A percentile compares a stretch with the other conserved stretches of the same genome.
Conservation (phyloP, 2,329 filamentous ascomycete genomes). For the Apiospora malaysiana region DNA sequence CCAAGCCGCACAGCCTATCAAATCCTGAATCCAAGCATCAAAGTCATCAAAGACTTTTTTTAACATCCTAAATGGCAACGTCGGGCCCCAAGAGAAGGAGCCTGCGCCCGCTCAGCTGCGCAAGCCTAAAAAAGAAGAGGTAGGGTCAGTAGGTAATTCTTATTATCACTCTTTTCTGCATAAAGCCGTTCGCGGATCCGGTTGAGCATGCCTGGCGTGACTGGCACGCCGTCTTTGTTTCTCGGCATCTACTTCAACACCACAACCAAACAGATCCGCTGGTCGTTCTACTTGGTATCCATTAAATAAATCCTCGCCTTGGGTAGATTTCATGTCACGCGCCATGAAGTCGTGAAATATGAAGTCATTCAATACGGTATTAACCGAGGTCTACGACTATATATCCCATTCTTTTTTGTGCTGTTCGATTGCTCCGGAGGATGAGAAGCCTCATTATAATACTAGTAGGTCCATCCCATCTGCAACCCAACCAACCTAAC, state of each 20-base stretch:
- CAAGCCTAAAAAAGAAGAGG: constrained; percentile 29
- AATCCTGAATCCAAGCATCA: constrained; percentile 36
- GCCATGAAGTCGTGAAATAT: constrained; percentile 35
- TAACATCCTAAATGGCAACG: constrained; percentile 36
- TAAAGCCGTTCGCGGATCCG: constrained; percentile 37
- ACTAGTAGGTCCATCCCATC: neutral
- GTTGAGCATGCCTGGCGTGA: constrained; percentile 23
- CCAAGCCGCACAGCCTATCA: constrained; percentile 50
- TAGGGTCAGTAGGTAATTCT: constrained; percentile 31
- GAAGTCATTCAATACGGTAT: constrained; percentile 9
- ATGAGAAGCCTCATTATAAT: constrained; percentile 2
- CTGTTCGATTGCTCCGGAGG: neutral
- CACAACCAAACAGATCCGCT: constrained; percentile 37
- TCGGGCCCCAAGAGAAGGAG: constrained; percentile 28
- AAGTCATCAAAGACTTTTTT: constrained; percentile 18
- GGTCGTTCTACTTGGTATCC: constrained; percentile 38
- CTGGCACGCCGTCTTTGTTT: constrained; percentile 30
- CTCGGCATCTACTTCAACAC: constrained; percentile 23
- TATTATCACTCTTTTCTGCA: constrained; percentile 31
- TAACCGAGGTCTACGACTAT: constrained; percentile 18
- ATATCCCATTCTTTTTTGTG: constrained; percentile 17
- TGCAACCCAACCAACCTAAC: neutral
- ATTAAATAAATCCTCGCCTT: neutral
- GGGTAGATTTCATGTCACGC: constrained; percentile 24
- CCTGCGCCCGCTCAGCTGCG: constrained; percentile 37